Evolutionary conservation across 1,139 yeast species (phyloP).

Genomic region (Hansenula sp.): DNA sequence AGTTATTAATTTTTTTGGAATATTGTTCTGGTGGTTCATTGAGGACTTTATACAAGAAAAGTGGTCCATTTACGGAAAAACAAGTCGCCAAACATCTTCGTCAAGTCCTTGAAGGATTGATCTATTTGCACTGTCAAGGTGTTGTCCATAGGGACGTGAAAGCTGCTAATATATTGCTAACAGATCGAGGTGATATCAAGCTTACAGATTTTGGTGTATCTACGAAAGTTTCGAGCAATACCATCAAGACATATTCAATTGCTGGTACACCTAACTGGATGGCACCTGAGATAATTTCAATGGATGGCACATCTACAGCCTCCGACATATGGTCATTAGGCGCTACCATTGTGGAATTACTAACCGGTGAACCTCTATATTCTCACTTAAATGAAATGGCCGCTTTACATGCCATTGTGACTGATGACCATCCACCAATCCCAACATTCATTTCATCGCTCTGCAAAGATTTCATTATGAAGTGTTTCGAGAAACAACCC

Average conservation of each 20-base stretch:
- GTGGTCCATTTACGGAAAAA: conserved; percentile 52
- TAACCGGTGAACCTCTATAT: conserved; percentile 88
- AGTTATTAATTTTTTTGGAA: conserved; percentile 72
- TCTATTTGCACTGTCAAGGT: conserved; percentile 80
- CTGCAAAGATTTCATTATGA: conserved; percentile 61
- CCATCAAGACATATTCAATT: conserved; percentile 65
- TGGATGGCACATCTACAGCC: conserved; percentile 84
- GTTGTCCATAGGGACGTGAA: conserved; percentile 94
- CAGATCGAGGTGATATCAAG: conserved; percentile 79
- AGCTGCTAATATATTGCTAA: conserved; percentile 87
- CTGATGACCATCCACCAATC: conserved; percentile 75
- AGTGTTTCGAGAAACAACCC: conserved; percentile 74
- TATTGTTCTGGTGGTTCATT: conserved; percentile 88
- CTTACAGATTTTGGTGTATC: conserved; percentile 98
- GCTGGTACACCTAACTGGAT: conserved; percentile 99
- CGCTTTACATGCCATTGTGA: conserved; percentile 88
- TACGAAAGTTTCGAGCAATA: conserved; percentile 72
- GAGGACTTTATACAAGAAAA: conserved; percentile 54
- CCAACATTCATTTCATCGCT: conserved; percentile 56
- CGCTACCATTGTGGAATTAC: conserved; percentile 83
- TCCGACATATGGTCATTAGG: conserved; percentile 95
- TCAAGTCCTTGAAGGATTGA: conserved; percentile 74
- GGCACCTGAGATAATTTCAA: conserved; percentile 96
- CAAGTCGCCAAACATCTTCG: conserved; percentile 56
- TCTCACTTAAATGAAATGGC: conserved; percentile 80